Conservation (phyloP, 306 rosid genomes). For the Glycine soja region DNA sequence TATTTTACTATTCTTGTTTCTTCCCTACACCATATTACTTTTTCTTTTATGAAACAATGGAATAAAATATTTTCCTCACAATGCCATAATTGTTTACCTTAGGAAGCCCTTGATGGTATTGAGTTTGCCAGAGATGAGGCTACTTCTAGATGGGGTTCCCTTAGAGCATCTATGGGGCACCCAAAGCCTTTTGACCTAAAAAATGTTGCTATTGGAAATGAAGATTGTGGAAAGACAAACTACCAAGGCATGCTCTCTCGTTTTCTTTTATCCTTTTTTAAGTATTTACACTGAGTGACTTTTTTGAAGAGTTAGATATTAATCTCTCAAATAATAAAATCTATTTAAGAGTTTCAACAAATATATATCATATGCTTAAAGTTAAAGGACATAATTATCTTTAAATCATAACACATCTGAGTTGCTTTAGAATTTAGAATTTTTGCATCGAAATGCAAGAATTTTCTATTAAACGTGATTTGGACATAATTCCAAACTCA, state of each 20-base stretch:
- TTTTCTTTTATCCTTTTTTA: too few species aligned
- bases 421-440: too few species aligned
- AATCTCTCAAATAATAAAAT: too few species aligned
- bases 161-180: constrained; percentile 85
- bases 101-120: constrained; percentile 95
- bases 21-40: neutral
- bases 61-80: neutral
- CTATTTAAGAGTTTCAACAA: too few species aligned
- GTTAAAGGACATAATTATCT: too few species aligned
- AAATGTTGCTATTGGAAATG: constrained; percentile 85
- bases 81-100: constrained; percentile 15
- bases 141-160: constrained; percentile 76
- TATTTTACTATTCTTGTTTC: neutral
- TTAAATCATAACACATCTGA: too few species aligned
- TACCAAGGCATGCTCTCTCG: constrained; percentile 58
- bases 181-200: constrained; percentile 75
- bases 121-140: constrained; percentile 85
- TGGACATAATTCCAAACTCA: too few species aligned
- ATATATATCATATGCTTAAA: too few species aligned
- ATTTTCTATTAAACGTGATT: too few species aligned
- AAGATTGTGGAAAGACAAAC: constrained; percentile 74
- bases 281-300: too few species aligned
- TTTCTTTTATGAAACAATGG: neutral
- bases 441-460: too few species aligned
- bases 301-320: too few species aligned